Base-by-base conservation (phyloP, 108 stramenopile species). In the Pseudonitzschia multistriata region DNA sequence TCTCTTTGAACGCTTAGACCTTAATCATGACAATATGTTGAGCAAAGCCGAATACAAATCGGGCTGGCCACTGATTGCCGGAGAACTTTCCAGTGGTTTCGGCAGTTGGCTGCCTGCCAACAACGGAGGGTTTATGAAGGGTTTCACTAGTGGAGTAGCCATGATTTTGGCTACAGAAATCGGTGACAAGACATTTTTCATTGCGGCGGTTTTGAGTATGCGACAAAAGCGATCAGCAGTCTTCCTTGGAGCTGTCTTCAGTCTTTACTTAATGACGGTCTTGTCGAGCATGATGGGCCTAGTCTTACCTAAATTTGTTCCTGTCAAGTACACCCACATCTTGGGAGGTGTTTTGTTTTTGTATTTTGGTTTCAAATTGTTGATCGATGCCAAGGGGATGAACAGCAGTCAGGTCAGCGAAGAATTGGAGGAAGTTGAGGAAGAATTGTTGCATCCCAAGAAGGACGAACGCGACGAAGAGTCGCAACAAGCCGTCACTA, bases 141-240 rank as follows among this genome's bases (percentile, higher is more conserved):
- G 81, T 5, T 90, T 92, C 49, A 74, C 91, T 6, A 78, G 81
- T 31, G 79, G 81, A 29, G 81, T 90, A 54, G 88, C 91, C 64
- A 90, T 99, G 73, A 99, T 99, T 65, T 76, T 99, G 22, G 98
- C 98, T 28, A 98, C 99, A 0, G 99, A 99, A 86, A 94, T 99
- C 60, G 99, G 99, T 10, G 99, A 99, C 87, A 99, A 99, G 79
- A 99, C 99, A 24, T 99, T 99, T 72, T 99, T 99, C 83, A 98
- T 99, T 73, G 99, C 99, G 8, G 99, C 97, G 17, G 90, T 99
- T n/a, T 70, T 99, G 55, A 89, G 89, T 48, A 97, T 99, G 95
- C 82, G 91, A 56, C 82, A 97, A 81, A 68, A 82, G 70, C 84
- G 98, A 30, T 70, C 89, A 37, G 90, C 96, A 0, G 96, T 98